phyloP scores from a whole-genome alignment of 129 eudicot genomes.

The Tagetes erecta region DNA sequence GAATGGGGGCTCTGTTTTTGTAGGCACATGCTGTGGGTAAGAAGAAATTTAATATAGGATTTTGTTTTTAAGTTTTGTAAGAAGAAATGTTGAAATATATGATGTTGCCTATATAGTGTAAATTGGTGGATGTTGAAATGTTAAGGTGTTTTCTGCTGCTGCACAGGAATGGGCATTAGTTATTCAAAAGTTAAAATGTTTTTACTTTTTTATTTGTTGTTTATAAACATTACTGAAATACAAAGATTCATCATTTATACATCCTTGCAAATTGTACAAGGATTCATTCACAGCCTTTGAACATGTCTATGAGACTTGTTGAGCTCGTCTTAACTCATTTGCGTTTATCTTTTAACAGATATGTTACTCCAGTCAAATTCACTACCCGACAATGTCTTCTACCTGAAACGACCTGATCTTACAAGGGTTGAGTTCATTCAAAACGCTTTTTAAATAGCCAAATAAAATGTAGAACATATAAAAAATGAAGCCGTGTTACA shows the following conservation, averaged over 20 bases:
- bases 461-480: slow-evolving; percentile 13
- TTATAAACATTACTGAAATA: slow-evolving; percentile 13
- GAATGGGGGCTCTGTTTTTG: slow-evolving; percentile 27
- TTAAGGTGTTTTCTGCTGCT: slow-evolving; percentile 12
- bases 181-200: slow-evolving; percentile 3
- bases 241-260: not conserved
- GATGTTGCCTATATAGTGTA: slow-evolving; percentile 26
- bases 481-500: slow-evolving; percentile 33
- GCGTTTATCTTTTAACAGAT: not conserved
- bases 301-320: not conserved
- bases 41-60: slow-evolving; percentile 34
- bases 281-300: no score
- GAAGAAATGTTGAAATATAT: slow-evolving; percentile 31
- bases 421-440: not conserved
- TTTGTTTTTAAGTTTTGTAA: slow-evolving; percentile 32
- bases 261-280: no score
- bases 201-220: not conserved
- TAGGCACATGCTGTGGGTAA: slow-evolving; percentile 32
- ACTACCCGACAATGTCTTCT: not conserved
- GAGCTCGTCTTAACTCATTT: no score
- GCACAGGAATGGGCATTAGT: slow-evolving; percentile 22
- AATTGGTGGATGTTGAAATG: slow-evolving; percentile 4
- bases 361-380: not conserved
- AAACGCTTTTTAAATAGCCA: not conserved
- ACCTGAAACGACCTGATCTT: not conserved